Percentiles rank a stretch among this genome's conserved stretches.
phyloP scores from a whole-genome alignment of 2,329 filamentous ascomycete species.

The Scytalidium sp. region DNA sequence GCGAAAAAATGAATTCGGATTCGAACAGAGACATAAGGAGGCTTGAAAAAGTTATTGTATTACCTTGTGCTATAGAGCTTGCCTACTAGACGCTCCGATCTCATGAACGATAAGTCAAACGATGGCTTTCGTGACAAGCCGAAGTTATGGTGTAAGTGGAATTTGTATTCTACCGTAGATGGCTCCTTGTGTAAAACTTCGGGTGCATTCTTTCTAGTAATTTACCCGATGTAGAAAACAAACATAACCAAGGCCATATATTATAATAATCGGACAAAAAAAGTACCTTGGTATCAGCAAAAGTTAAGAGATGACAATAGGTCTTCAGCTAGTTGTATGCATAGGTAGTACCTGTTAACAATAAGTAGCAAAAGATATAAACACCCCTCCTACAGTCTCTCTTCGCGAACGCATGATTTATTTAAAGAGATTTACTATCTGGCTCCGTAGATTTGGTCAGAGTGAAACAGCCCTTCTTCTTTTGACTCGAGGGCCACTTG shows the following conservation, averaged over 20 bases:
- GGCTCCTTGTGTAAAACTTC: too few relatives aligned
- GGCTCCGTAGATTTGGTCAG: conserved; percentile 10
- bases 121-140: too few relatives aligned
- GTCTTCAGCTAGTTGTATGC: background rate
- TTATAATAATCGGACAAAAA: background rate
- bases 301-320: background rate
- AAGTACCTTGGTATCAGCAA: background rate
- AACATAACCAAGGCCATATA: too few relatives aligned
- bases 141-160: too few relatives aligned
- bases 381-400: conserved; percentile 2
- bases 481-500: conserved; percentile 33
- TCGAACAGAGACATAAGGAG: background rate
- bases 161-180: too few relatives aligned
- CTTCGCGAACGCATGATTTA: background rate
- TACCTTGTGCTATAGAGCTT: too few relatives aligned
- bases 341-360: background rate
- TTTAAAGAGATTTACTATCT: background rate
- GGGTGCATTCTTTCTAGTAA: too few relatives aligned
- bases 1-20: conserved; percentile 33
- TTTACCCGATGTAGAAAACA: too few relatives aligned
- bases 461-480: conserved; percentile 37
- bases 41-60: too few relatives aligned
- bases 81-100: too few relatives aligned
- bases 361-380: background rate
- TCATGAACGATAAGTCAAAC: too few relatives aligned